These are phyloP conservation scores for Talaromyces thailandensis DNA, from an alignment of 495 filamentous ascomycete species.

Conservation along the genomic window DNA sequence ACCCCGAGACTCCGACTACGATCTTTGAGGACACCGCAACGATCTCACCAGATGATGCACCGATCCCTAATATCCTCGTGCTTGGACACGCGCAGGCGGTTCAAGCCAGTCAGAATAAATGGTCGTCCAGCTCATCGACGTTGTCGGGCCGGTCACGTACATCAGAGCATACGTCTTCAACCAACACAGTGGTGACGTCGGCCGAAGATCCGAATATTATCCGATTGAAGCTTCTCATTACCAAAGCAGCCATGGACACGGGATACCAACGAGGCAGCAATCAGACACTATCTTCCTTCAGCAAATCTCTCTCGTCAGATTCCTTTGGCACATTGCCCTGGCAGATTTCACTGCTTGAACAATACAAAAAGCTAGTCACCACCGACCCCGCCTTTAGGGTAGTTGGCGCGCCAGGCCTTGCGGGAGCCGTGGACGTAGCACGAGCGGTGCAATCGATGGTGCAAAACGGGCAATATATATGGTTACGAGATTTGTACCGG, in stretches of 20 bases:
- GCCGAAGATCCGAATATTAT: conserved; percentile 66
- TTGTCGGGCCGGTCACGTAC: conserved; percentile 66
- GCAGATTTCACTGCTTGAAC: conserved; percentile 61
- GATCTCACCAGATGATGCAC: conserved; percentile 67
- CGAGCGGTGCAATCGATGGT: conserved; percentile 68
- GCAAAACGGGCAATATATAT: conserved; percentile 56
- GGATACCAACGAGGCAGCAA: conserved; percentile 49
- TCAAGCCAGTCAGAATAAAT: conserved; percentile 39
- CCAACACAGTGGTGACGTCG: conserved; percentile 56
- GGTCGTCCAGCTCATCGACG: conserved; percentile 65
- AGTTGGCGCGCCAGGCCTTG: conserved; percentile 45
- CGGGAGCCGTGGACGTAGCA: conserved; percentile 61
- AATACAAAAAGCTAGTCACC: conserved; percentile 68
- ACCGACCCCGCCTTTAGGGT: conserved; percentile 56
- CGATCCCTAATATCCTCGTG: conserved; percentile 76
- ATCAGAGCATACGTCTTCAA: conserved; percentile 62
- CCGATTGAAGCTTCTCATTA: conserved; percentile 62
- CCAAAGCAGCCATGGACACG: conserved; percentile 73
- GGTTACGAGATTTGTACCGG: conserved; percentile 70
- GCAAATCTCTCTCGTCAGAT: conserved; percentile 64
- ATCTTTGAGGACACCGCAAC: conserved; percentile 80
- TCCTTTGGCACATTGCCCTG: conserved; percentile 65
- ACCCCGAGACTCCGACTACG: conserved; percentile 84
- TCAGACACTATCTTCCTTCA: conserved; percentile 55
- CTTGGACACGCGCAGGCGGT: conserved; percentile 52